Percentiles rank a stretch among this genome's conserved stretches.
Conservation (phyloP, 1,284 basidiomycete species). For the Tilletia setariae region DNA sequence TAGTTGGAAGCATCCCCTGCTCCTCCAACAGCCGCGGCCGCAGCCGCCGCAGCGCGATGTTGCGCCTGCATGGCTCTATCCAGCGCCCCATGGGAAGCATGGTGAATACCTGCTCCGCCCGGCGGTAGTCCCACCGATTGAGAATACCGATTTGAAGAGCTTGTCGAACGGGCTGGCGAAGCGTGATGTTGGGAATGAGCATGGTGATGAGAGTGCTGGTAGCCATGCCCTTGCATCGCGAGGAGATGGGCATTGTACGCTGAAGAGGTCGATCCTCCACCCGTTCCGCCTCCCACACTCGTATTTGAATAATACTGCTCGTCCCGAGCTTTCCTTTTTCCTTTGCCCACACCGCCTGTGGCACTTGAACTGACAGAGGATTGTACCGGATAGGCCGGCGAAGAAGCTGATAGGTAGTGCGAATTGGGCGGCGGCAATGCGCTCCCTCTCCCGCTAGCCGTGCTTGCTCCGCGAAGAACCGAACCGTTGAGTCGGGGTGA, state of each 20-base stretch:
- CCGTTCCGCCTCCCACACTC: conserved; percentile 31
- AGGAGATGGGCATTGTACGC: conserved; percentile 21
- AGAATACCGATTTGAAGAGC: not conserved
- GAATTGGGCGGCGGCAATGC: not conserved
- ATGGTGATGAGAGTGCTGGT: not conserved
- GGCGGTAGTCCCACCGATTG: not conserved
- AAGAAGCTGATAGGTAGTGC: not conserved
- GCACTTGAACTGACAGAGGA: not conserved
- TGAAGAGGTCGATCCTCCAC: conserved; percentile 25
- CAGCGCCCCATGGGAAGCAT: conserved; percentile 1
- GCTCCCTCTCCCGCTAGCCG: conserved; percentile 6
- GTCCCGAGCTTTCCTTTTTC: conserved; percentile 1
- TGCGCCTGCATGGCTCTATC: conserved; percentile 30
- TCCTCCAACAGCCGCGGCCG: conserved; percentile 23
- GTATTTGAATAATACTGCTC: not conserved
- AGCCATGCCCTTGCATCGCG: conserved; percentile 4
- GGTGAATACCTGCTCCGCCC: not conserved
- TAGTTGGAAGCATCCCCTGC: conserved; percentile 16
- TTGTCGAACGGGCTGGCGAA: not conserved
- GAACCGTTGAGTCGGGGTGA: conserved; percentile 13
- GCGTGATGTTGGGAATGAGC: not conserved
- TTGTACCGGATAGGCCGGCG: not conserved
- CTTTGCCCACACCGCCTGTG: conserved; percentile 1
- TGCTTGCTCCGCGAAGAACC: not conserved
- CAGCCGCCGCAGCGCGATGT: conserved; percentile 30